These are phyloP conservation scores for Globisporangium parvum DNA, from an alignment of 352 stramenopile genomes.

Conservation along the genomic window DNA sequence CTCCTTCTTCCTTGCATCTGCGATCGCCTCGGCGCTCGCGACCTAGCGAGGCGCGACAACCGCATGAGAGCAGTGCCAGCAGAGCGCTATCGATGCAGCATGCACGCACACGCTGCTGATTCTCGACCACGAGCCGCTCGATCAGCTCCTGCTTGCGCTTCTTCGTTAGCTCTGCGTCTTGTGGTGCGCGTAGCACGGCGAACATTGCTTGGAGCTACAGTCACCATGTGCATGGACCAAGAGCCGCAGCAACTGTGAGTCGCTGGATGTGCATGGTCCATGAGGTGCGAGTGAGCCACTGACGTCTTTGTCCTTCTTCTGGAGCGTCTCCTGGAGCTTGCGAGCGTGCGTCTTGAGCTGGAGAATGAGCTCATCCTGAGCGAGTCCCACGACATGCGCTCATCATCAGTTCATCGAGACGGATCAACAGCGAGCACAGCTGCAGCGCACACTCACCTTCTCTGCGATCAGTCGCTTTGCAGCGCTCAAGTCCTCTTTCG, in stretches of 20 bases:
- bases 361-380: conserved; percentile 44
- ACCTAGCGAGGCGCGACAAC: conserved; percentile 18
- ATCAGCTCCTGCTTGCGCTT: conserved; percentile 52
- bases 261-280: too few species aligned
- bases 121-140: conserved; percentile 51
- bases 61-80: background rate
- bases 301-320: conserved; percentile 67
- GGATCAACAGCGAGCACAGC: background rate
- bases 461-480: conserved; percentile 39
- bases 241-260: background rate
- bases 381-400: background rate
- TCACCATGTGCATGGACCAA: background rate
- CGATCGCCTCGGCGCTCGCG: conserved; percentile 40
- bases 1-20: conserved; percentile 48
- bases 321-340: conserved; percentile 49
- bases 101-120: conserved; percentile 38
- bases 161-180: conserved; percentile 60
- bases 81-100: background rate
- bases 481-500: conserved; percentile 40
- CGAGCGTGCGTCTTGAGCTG: conserved; percentile 52
- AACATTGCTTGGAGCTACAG: conserved; percentile 56
- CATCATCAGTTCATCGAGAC: background rate
- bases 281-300: background rate
- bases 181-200: conserved; percentile 42
- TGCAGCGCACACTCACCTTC: conserved; percentile 17